Conservation (phyloP, 1,284 basidiomycete species). For the Mycosarcoma maydis region DNA sequence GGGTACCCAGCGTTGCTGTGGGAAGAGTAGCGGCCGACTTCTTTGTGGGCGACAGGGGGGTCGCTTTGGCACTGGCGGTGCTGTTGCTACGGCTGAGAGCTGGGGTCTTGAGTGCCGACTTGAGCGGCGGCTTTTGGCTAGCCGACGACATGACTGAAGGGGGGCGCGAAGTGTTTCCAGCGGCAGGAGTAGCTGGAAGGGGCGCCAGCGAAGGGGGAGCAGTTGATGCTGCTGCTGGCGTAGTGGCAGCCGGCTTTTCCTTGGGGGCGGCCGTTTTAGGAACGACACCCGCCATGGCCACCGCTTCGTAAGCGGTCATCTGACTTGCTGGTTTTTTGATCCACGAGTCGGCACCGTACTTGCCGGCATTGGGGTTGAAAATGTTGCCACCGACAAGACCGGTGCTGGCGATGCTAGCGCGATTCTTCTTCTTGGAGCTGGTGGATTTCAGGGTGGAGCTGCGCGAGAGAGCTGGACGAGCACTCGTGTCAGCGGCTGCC, state of each 20-base stretch:
- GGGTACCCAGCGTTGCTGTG: slow-evolving; percentile 1
- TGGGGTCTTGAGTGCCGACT: slow-evolving; percentile 57
- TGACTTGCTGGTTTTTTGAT: slow-evolving; percentile 42
- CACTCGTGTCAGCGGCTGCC: slow-evolving; percentile 4
- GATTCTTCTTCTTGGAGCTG: slow-evolving; percentile 58
- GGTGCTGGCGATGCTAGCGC: slow-evolving; percentile 34
- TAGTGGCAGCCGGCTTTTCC: slow-evolving; percentile 10
- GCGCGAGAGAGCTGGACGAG: slow-evolving; percentile 33
- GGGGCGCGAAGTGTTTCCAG: slow-evolving; percentile 23
- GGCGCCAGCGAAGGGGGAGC: slow-evolving; percentile 5
- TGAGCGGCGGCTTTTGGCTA: slow-evolving; percentile 52
- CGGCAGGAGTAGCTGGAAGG: slow-evolving; percentile 6
- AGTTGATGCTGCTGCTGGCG: background rate
- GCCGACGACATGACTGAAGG: slow-evolving; percentile 45
- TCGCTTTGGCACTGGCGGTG: slow-evolving; percentile 22
- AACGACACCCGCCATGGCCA: slow-evolving; percentile 54
- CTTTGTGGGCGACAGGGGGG: slow-evolving; percentile 26
- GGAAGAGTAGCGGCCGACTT: slow-evolving; percentile 13
- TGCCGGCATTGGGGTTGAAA: slow-evolving; percentile 48
- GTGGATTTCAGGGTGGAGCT: slow-evolving; percentile 45
- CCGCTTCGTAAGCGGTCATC: slow-evolving; percentile 52
- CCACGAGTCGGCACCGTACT: slow-evolving; percentile 54
- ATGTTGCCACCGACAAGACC: slow-evolving; percentile 37
- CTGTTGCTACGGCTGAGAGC: slow-evolving; percentile 41
- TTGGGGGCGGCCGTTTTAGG: slow-evolving; percentile 36